Conservation (phyloP, 2,329 filamentous ascomycete genomes). For the Amauroascus verrucosus region DNA sequence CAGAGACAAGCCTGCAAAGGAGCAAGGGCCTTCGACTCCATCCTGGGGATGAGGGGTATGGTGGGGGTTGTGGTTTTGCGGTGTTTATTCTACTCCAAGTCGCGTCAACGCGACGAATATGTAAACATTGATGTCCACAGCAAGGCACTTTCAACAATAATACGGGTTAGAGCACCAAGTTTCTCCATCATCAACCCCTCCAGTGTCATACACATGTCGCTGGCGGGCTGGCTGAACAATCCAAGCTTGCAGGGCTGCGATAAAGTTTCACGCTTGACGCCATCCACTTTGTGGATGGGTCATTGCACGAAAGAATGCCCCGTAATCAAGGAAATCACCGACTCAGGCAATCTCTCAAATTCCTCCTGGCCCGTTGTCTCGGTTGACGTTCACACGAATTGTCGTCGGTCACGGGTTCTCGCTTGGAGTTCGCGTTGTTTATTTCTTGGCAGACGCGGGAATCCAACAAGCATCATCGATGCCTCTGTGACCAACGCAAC, state of each 20-base stretch:
- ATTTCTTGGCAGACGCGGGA: slow-evolving; percentile 9
- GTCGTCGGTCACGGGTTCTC: neutral
- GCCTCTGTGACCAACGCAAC: neutral
- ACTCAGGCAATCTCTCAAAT: neutral
- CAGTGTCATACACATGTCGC: neutral
- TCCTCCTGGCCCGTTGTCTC: neutral
- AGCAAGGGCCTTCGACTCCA: neutral
- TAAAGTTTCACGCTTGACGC: slow-evolving; percentile 2
- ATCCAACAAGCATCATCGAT: neutral
- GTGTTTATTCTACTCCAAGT: neutral
- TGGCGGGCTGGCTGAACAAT: slow-evolving; percentile 3
- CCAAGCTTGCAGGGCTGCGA: slow-evolving; percentile 4
- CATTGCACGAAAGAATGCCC: neutral
- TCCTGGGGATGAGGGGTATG: neutral
- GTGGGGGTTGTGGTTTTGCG: neutral
- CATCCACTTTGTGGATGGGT: neutral
- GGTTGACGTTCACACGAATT: neutral
- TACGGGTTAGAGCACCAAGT: neutral
- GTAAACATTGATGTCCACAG: neutral
- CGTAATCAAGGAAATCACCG: neutral
- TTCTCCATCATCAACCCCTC: neutral
- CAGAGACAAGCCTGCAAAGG: neutral
- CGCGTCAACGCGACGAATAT: slow-evolving; percentile 2
- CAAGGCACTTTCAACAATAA: neutral
- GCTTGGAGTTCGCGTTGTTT: slow-evolving; percentile 8